A percentile compares a stretch with the other conserved stretches of the same genome.
phyloP scores from a whole-genome alignment of 257 asterid genomes.

The Solanum appendiculatum region DNA sequence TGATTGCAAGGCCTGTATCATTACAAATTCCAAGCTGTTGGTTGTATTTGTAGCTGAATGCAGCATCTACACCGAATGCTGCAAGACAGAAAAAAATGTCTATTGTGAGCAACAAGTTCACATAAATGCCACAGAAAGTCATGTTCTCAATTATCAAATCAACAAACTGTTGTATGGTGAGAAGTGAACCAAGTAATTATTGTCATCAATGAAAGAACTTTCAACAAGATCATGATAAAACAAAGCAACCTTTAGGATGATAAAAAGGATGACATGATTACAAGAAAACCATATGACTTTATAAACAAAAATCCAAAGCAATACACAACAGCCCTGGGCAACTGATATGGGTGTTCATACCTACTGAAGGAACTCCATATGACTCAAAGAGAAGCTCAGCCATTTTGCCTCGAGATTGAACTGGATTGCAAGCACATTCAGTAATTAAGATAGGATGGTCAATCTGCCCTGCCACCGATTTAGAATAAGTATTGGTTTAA shows the following conservation, averaged over 20 bases:
- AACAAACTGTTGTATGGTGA: background rate
- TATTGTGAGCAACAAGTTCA: background rate
- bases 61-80: slow-evolving; percentile 97
- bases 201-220: background rate
- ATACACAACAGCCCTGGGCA: background rate
- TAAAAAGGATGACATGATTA: background rate
- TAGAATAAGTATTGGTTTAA: background rate
- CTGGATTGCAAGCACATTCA: slow-evolving; percentile 93
- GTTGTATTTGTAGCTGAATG: slow-evolving; percentile 88
- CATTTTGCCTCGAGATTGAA: slow-evolving; percentile 94
- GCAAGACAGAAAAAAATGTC: slow-evolving; percentile 5
- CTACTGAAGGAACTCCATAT: slow-evolving; percentile 95
- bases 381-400: slow-evolving; percentile 96
- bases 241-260: background rate
- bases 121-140: background rate
- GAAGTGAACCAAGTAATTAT: background rate
- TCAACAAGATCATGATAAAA: background rate
- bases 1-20: slow-evolving; percentile 71
- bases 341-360: slow-evolving; percentile 19
- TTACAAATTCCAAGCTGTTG: slow-evolving; percentile 65
- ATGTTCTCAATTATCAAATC: background rate
- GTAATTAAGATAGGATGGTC: slow-evolving; percentile 93
- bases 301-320: background rate
- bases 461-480: slow-evolving; percentile 58
- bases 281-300: background rate